A percentile compares a stretch with the other conserved stretches of the same genome.
Conservation (phyloP, 1,284 basidiomycete genomes). For the Apiotrichum porosum region DNA sequence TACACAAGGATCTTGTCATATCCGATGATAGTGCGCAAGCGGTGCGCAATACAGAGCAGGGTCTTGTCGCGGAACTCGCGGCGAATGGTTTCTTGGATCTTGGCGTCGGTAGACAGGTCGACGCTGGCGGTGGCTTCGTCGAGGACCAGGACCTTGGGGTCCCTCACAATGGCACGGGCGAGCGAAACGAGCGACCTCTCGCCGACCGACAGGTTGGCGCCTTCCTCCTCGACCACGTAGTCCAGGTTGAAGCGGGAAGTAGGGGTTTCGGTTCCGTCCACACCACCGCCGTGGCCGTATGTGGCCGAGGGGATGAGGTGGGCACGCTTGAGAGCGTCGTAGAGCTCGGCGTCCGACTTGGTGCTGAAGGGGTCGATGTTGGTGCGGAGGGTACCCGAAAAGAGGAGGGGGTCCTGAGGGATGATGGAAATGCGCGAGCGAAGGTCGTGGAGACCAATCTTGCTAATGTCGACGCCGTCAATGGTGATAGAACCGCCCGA, state of each 20-base stretch:
- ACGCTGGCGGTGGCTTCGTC: constrained; percentile 56
- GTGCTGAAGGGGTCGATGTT: constrained; percentile 70
- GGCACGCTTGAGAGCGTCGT: constrained; percentile 74
- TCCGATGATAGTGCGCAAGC: constrained; percentile 63
- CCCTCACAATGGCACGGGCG: constrained; percentile 64
- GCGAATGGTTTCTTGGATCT: constrained; percentile 67
- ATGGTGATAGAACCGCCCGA: constrained; percentile 48
- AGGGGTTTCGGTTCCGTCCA: not conserved
- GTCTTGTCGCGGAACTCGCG: constrained; percentile 57
- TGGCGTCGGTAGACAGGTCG: constrained; percentile 71
- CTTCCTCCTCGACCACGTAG: constrained; percentile 31
- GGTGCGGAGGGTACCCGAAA: constrained; percentile 57
- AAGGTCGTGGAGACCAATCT: constrained; percentile 53
- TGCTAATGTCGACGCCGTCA: constrained; percentile 49
- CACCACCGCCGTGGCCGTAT: constrained; percentile 5
- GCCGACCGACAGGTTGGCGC: constrained; percentile 20
- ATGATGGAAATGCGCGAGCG: constrained; percentile 60
- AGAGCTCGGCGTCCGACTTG: constrained; percentile 68
- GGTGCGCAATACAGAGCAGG: constrained; percentile 67
- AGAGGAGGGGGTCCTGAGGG: constrained; percentile 72
- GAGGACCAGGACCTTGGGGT: constrained; percentile 63
- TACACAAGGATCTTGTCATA: constrained; percentile 48
- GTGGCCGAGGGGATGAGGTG: constrained; percentile 56
- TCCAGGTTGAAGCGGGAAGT: constrained; percentile 57
- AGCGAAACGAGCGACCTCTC: constrained; percentile 53